Percentiles rank a stretch among this genome's conserved stretches.
Conservation (phyloP, 331 rosid species). For the Cucumis variabilis region DNA sequence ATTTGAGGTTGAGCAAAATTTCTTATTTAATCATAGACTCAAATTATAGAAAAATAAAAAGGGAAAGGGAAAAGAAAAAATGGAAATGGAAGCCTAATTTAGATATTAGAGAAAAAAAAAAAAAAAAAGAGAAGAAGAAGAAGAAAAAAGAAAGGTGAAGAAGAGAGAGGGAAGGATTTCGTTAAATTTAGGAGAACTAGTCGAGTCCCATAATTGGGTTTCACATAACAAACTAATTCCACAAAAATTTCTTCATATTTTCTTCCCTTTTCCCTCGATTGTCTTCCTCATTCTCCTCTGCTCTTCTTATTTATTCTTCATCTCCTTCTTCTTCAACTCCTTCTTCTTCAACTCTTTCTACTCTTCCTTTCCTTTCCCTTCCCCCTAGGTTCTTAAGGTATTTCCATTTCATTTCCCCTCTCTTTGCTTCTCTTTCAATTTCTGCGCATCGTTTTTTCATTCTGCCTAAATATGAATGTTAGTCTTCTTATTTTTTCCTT, state of each 20-base stretch:
- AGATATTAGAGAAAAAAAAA: background rate
- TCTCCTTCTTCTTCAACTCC: background rate
- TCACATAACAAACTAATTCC: constrained; percentile 10
- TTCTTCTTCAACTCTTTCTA: background rate
- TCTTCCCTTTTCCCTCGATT: background rate
- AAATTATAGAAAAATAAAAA: background rate
- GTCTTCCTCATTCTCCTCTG: constrained; percentile 4
- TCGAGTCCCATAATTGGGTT: background rate
- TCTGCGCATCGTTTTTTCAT: background rate
- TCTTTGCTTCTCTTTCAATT: background rate
- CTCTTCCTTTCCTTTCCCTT: background rate
- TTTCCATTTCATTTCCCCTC: background rate
- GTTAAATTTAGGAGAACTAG: background rate
- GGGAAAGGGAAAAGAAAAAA: background rate
- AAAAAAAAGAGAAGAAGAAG: background rate
- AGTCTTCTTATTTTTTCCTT: background rate
- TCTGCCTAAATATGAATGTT: background rate
- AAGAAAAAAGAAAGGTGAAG: background rate
- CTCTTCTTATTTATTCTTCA: constrained; percentile 9
- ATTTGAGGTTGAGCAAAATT: too few relatives aligned
- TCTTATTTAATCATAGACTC: background rate
- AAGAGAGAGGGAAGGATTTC: background rate
- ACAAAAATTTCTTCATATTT: background rate
- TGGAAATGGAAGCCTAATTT: background rate
- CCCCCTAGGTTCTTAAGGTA: background rate